Base-by-base conservation (phyloP, 768 basidiomycete genomes). In the Butyriboletus loyo region DNA sequence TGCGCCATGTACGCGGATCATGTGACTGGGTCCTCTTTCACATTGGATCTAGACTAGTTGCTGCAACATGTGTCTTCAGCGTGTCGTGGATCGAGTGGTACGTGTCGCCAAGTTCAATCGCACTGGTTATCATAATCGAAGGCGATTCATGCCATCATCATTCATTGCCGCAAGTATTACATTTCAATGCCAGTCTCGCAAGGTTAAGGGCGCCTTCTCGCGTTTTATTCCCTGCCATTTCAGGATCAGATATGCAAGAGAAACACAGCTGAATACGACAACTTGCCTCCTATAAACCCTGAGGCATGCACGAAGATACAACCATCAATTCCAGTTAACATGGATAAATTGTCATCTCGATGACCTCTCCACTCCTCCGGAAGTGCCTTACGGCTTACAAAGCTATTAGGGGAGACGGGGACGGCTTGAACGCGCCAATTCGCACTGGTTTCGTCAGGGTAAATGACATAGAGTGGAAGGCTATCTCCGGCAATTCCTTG, bases 341-440 rank as follows among this genome's bases (percentile, higher is more conserved):
- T 72, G 42, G 86, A 88, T 36, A 99, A 74, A 40, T 80, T 79
- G 10, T 90, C 88, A 68, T 98, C 96, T 42, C 97, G 78, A 35
- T 93, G 71, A 7, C 97, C 97, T 55, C 95, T 80, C 97, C 97
- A 99, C 56, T 78, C 76, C 64, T 97, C 93, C 2, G 97, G 97
- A 36, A 99, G 75, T 2, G 93, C 85, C 71, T 96, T 97, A 28
- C 96, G 81, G 69, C 87, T 94, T 65, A 86, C 82, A 60, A 98
- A 99, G 65, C 87, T 90, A 59, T 90, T 89, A 1, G 89, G 75
- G 0, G 84, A 76, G 42, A 85, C 70, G 7, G 96, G 87, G 17
- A 99, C 89, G 7, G 96, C 95, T 66, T 98, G 96, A 40, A 99
- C 73, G 37, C 97, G 85, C 95, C 95, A 99, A 64, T 78, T 85